phyloP scores from a whole-genome alignment of 2,329 filamentous ascomycete genomes.

The Aureobasidium mangrovei region DNA sequence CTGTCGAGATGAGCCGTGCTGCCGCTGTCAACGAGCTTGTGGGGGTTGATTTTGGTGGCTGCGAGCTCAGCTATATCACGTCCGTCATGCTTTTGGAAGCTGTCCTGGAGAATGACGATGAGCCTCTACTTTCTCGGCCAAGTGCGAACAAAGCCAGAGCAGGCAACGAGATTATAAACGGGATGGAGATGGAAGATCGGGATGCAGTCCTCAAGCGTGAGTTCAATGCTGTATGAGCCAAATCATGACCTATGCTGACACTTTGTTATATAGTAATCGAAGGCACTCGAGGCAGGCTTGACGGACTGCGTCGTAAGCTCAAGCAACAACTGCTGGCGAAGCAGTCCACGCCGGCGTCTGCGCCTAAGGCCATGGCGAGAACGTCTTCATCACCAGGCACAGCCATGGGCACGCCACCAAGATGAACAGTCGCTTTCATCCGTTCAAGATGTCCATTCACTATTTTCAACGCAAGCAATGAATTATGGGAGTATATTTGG shows the following conservation, averaged over 20 bases:
- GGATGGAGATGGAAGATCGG: constrained; percentile 60
- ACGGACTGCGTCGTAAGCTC: constrained; percentile 14
- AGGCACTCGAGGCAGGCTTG: constrained; percentile 13
- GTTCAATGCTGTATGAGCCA: constrained; percentile 23
- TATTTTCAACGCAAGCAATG: constrained; percentile 1
- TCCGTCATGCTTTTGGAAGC: constrained; percentile 93
- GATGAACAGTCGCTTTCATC: background rate
- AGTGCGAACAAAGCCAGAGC: constrained; percentile 38
- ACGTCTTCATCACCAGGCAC: constrained; percentile 9
- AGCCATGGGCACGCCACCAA: constrained; percentile 6
- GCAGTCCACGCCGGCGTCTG: background rate
- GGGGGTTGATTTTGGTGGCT: constrained; percentile 44
- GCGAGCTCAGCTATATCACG: constrained; percentile 87
- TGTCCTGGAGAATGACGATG: constrained; percentile 74
- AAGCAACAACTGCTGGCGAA: constrained; percentile 10
- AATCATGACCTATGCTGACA: background rate
- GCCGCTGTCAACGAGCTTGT: constrained; percentile 95
- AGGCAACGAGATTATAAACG: constrained; percentile 42
- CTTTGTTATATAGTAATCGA: constrained; percentile 11
- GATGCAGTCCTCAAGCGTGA: constrained; percentile 65
- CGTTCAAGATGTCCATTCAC: background rate
- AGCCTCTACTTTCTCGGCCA: constrained; percentile 36
- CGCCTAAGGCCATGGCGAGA: constrained; percentile 1
- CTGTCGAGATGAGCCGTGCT: constrained; percentile 89
- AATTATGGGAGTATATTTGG: constrained; percentile 4